Evolutionary conservation across 148 eudicot genomes (phyloP), one percentile per base, ranked within the genome.

Genomic region (Chenopodium album): DNA sequence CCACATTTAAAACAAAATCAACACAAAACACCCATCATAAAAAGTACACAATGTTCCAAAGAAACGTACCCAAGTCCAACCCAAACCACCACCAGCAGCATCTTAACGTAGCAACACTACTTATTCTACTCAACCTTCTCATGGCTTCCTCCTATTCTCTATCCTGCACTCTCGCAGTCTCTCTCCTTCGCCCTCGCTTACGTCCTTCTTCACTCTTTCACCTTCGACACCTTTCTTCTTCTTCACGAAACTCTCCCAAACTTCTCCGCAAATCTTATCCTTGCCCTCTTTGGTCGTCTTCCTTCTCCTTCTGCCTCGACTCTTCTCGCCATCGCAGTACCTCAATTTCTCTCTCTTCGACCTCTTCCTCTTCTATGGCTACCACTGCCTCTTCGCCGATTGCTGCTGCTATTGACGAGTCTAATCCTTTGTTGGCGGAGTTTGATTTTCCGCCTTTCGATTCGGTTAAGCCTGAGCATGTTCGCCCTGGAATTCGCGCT

Each of bases 391-490:
- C 87, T 1, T n/a, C 90, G 46, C 54, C 82, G 26, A 79, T 81
- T 56, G 64, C 75, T 5, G 73, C 78, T 46, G 83, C 59, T 72
- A 81, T 48, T 70, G 22, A 62, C 4, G 7, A 56, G 5, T 76
- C 48, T 16, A 94, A 95, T 80, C 99, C 99, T 64, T 85, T 96
- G 1, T 60, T 94, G 73, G 82, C 80, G 59, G 90, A 89, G 64
- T 96, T 94, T 71, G 87, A 85, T 52, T 96, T 96, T 85, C 99
- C 98, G 22, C 99, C 98, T 14, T 96, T 91, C 77, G 98, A 96
- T 82, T 76, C 87, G 16, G 89, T 97, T 75, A 75, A 84, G 6
- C 88, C 98, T n/a, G 85, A 85, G 20, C 98, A 97, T 80, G 98
- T 97, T 32, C 92, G 93, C 3, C 98, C 98, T 0, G 99, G 94